These are phyloP conservation scores for Cordyceps pruinosa DNA, from an alignment of 2,329 filamentous ascomycete genomes.

Conservation along the genomic window DNA sequence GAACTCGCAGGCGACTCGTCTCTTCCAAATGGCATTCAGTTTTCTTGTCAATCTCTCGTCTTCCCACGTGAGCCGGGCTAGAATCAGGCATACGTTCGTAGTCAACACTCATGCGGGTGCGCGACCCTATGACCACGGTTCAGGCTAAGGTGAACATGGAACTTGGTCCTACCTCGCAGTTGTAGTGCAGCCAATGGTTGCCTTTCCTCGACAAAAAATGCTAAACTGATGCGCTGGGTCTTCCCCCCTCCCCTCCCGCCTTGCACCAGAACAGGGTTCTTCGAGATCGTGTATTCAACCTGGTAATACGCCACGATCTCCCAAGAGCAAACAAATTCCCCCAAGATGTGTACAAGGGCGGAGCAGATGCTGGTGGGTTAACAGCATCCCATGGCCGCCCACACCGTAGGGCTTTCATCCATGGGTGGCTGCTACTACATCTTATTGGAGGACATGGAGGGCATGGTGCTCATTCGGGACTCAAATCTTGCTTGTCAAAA, in stretches of 20 bases:
- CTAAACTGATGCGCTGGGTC: background rate
- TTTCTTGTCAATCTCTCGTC: too few relatives aligned
- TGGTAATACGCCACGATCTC: constrained; percentile 9
- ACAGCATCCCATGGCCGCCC: background rate
- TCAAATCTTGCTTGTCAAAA: background rate
- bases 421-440: background rate
- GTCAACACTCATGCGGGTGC: background rate
- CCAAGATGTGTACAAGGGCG: background rate
- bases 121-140: background rate
- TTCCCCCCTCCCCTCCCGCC: background rate
- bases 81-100: background rate
- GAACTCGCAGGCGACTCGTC: too few relatives aligned
- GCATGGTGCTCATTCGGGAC: background rate
- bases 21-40: too few relatives aligned
- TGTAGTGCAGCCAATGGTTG: background rate
- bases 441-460: background rate
- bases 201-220: background rate
- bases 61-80: too few relatives aligned
- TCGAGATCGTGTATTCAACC: constrained; percentile 3
- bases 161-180: background rate
- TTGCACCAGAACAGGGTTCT: constrained; percentile 1
- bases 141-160: background rate
- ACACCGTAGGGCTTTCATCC: background rate
- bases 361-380: background rate
- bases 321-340: background rate